These are phyloP conservation scores for Aspergillus sergii DNA, from an alignment of 2,329 filamentous ascomycete species.

Conservation along the genomic window DNA sequence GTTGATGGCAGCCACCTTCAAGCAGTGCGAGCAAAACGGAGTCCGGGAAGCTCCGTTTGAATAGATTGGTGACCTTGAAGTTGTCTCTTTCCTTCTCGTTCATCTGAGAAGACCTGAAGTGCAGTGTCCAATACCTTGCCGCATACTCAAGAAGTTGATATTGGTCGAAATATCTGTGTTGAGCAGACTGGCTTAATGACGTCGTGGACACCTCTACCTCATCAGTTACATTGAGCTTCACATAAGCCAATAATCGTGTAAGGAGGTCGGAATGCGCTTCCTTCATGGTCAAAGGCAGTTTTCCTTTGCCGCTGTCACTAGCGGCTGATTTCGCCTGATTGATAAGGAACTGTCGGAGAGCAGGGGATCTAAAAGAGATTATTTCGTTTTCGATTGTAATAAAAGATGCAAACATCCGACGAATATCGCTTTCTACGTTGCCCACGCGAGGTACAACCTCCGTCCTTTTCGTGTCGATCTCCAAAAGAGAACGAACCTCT, in stretches of 20 bases:
- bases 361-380: not conserved
- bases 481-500: conserved; percentile 1
- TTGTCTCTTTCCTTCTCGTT: conserved; percentile 1
- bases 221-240: conserved; percentile 1
- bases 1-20: not conserved
- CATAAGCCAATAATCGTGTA: not conserved
- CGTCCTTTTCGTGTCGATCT: conserved; percentile 1
- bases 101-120: conserved; percentile 6
- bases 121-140: conserved; percentile 6
- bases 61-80: not conserved
- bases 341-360: not conserved
- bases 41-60: conserved; percentile 5
- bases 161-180: not conserved
- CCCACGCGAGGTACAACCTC: conserved; percentile 5
- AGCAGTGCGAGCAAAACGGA: conserved; percentile 6
- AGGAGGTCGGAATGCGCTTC: conserved; percentile 5
- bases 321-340: not conserved
- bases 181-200: not conserved
- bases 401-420: not conserved
- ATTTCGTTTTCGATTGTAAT: not conserved
- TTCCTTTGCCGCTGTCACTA: not conserved
- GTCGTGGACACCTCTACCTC: not conserved
- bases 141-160: conserved; percentile 6
- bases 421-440: not conserved
- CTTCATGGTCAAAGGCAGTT: conserved; percentile 1